These are phyloP conservation scores for Gliomastix tumulicola DNA, from an alignment of 2,329 filamentous ascomycete genomes.

Conservation along the genomic window DNA sequence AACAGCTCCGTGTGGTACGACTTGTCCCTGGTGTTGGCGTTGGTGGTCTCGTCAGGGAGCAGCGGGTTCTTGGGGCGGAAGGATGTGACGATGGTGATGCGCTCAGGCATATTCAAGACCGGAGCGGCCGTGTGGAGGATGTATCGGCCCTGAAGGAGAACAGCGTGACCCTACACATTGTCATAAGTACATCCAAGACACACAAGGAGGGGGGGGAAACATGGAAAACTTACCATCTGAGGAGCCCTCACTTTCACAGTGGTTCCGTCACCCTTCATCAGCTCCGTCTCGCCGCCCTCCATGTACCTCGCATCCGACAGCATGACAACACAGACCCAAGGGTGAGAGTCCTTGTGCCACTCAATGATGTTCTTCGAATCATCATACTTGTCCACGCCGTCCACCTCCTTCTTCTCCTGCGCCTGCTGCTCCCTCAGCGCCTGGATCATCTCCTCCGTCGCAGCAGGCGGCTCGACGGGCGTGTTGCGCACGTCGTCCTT, in stretches of 20 bases:
- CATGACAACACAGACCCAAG: constrained; percentile 45
- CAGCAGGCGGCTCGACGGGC: constrained; percentile 16
- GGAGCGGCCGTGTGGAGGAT: constrained; percentile 34
- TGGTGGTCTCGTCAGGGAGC: constrained; percentile 31
- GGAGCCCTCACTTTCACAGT: constrained; percentile 15
- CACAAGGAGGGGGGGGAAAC: too few relatives aligned
- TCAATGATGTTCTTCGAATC: too few relatives aligned
- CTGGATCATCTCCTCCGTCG: constrained; percentile 8
- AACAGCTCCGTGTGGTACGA: constrained; percentile 17
- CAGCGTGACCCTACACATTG: constrained; percentile 24
- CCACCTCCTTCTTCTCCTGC: constrained; percentile 8
- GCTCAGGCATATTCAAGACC: constrained; percentile 31
- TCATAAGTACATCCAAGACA: not conserved
- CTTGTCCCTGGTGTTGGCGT: constrained; percentile 14
- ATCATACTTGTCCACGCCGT: constrained; percentile 10
- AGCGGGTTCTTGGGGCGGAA: constrained; percentile 31
- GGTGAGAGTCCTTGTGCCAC: constrained; percentile 44
- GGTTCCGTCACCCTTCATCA: constrained; percentile 14
- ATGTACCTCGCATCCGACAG: constrained; percentile 38
- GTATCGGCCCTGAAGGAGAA: constrained; percentile 36
- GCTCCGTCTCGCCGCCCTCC: constrained; percentile 29
- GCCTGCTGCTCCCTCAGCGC: constrained; percentile 10
- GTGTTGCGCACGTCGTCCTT: constrained; percentile 14
- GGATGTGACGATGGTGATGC: constrained; percentile 38
- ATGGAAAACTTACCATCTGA: constrained; percentile 15